Conservation (phyloP, 495 filamentous ascomycete genomes). For the Aspergillus asperescens region DNA sequence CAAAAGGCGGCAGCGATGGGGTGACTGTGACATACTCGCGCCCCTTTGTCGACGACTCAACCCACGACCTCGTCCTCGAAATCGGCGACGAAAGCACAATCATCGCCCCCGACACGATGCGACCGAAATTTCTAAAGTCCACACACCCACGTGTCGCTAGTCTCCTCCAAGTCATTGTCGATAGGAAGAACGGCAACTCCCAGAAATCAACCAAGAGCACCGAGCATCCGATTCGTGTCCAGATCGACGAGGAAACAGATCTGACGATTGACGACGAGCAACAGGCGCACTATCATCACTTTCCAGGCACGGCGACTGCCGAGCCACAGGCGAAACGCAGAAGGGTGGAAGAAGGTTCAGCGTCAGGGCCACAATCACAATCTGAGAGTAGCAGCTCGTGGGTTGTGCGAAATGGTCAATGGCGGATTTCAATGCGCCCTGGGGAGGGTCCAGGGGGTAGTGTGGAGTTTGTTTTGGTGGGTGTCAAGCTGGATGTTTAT, state of each 20-base stretch:
- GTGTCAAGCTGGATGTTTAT: constrained; percentile 76
- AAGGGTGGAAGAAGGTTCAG: constrained; percentile 24
- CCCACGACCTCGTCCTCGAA: constrained; percentile 74
- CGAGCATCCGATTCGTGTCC: constrained; percentile 50
- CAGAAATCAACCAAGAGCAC: background rate
- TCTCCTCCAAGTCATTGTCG: constrained; percentile 73
- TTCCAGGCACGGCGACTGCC: background rate
- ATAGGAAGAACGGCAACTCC: constrained; percentile 62
- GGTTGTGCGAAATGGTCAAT: constrained; percentile 75
- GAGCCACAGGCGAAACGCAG: constrained; percentile 47
- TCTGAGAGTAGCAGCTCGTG: constrained; percentile 44
- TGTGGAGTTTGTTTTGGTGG: constrained; percentile 59
- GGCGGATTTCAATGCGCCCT: constrained; percentile 67
- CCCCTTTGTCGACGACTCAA: constrained; percentile 70
- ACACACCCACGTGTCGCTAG: constrained; percentile 62
- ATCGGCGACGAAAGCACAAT: constrained; percentile 64
- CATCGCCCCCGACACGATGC: constrained; percentile 51
- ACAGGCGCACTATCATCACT: background rate
- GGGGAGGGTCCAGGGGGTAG: constrained; percentile 32
- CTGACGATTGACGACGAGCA: constrained; percentile 63
- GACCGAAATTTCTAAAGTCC: constrained; percentile 67
- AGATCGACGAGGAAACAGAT: constrained; percentile 60
- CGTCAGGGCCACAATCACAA: constrained; percentile 4
- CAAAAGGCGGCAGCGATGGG: constrained; percentile 31
- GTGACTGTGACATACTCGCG: constrained; percentile 75